Conservation (phyloP, 345 rosid genomes). For the Firmiana major region DNA sequence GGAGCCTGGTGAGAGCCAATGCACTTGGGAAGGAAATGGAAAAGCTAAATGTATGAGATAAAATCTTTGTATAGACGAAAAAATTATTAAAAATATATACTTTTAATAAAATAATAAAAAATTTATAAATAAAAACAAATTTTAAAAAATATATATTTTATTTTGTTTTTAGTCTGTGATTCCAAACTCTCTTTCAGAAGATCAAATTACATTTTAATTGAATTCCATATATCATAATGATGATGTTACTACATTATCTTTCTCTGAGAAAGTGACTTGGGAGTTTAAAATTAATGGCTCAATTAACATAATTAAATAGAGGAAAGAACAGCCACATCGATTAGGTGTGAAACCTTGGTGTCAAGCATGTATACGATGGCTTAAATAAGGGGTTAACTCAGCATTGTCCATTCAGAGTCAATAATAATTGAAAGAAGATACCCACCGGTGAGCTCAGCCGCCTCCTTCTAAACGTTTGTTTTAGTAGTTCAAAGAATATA, state of each 20-base stretch:
- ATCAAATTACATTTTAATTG: no score
- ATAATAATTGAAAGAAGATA: not conserved
- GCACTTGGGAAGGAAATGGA: conserved; percentile 90
- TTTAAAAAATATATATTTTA: no score
- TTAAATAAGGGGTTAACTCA: not conserved
- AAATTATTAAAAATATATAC: no score
- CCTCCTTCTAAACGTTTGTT: not conserved
- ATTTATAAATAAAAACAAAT: no score
- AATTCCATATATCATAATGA: not conserved
- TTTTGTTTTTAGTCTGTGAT: no score
- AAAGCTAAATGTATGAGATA: conserved; percentile 52
- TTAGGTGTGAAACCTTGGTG: not conserved
- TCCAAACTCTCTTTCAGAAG: no score
- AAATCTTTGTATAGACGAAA: no score
- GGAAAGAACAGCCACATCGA: not conserved
- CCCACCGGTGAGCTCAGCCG: not conserved
- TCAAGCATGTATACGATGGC: not conserved
- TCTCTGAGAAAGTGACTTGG: not conserved
- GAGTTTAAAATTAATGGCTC: not conserved
- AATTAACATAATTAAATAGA: not conserved
- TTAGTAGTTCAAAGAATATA: not conserved
- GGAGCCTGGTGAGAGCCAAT: conserved; percentile 92
- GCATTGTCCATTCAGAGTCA: not conserved
- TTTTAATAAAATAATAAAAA: no score
- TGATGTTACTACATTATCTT: not conserved